Evolutionary conservation across 805 yeast species (phyloP).

Genomic region (Candida peoriensis): DNA sequence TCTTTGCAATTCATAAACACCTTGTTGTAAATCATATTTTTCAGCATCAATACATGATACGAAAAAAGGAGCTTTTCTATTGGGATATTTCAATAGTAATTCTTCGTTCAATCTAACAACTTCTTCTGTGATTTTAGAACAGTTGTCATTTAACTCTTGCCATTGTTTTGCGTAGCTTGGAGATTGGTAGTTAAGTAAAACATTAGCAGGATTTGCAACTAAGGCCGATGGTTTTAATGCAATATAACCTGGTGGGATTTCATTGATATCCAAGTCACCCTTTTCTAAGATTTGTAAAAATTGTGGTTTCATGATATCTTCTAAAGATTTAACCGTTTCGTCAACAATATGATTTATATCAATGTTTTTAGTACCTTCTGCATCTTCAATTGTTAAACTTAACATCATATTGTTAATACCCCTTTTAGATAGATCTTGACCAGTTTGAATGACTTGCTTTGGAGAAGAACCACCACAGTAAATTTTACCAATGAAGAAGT

Average conservation of each 20-base stretch:
- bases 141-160: slow-evolving; percentile 57
- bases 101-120: slow-evolving; percentile 47
- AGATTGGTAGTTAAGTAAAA: slow-evolving; percentile 54
- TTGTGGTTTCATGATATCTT: slow-evolving; percentile 65
- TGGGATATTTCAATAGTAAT: slow-evolving; percentile 49
- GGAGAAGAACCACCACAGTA: slow-evolving; percentile 90
- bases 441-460: slow-evolving; percentile 65
- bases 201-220: slow-evolving; percentile 68
- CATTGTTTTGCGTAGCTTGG: slow-evolving; percentile 49
- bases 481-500: slow-evolving; percentile 68
- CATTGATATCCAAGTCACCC: slow-evolving; percentile 42
- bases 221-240: slow-evolving; percentile 94
- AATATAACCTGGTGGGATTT: slow-evolving; percentile 84
- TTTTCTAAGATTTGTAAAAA: slow-evolving; percentile 47
- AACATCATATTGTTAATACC: slow-evolving; percentile 94
- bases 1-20: slow-evolving; percentile 88
- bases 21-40: slow-evolving; percentile 80
- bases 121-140: slow-evolving; percentile 56
- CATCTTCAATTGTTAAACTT: slow-evolving; percentile 89
- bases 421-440: slow-evolving; percentile 56
- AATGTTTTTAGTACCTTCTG: slow-evolving; percentile 66
- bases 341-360: slow-evolving; percentile 54
- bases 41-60: slow-evolving; percentile 89
- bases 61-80: slow-evolving; percentile 65
- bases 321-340: slow-evolving; percentile 63